A percentile compares a stretch with the other conserved stretches of the same genome.
Conservation (phyloP, 257 asterid species). For the Nicotiana attenuata region DNA sequence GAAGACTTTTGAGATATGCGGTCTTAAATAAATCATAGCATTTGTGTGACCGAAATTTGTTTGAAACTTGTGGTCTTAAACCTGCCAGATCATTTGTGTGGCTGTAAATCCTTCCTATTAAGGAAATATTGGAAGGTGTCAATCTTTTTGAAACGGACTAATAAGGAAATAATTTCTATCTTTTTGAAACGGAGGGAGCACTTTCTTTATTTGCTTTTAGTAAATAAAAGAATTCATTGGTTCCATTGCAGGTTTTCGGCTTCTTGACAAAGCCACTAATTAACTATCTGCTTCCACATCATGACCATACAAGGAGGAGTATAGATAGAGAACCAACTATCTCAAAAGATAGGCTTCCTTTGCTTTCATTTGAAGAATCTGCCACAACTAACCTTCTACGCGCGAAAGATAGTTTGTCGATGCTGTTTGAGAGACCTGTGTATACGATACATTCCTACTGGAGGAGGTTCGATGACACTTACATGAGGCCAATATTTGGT, state of each 20-base stretch:
- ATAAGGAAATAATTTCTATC: too few relatives aligned
- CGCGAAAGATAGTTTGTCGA: slow-evolving; percentile 64
- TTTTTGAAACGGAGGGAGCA: too few relatives aligned
- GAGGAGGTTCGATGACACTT: slow-evolving; percentile 76
- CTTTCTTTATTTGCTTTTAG: not conserved
- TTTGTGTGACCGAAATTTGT: too few relatives aligned
- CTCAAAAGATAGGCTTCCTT: slow-evolving; percentile 68
- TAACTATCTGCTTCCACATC: slow-evolving; percentile 48
- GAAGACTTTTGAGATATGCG: too few relatives aligned
- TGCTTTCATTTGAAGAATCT: slow-evolving; percentile 81
- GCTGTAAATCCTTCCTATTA: too few relatives aligned
- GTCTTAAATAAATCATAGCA: too few relatives aligned
- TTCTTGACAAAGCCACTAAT: slow-evolving; percentile 77
- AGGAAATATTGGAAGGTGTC: too few relatives aligned
- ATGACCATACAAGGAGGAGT: slow-evolving; percentile 12
- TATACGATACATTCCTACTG: slow-evolving; percentile 75
- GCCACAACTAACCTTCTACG: slow-evolving; percentile 54
- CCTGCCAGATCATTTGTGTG: too few relatives aligned
- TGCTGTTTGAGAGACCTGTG: slow-evolving; percentile 80
- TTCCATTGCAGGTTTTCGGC: slow-evolving; percentile 65
- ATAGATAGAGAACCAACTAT: slow-evolving; percentile 58
- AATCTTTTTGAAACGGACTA: too few relatives aligned
- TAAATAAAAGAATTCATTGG: not conserved
- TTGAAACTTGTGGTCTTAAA: too few relatives aligned
- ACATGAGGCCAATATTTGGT: slow-evolving; percentile 87